These are phyloP conservation scores for Phanerochaete carnosa DNA, from an alignment of 768 basidiomycete species.

Conservation along the genomic window DNA sequence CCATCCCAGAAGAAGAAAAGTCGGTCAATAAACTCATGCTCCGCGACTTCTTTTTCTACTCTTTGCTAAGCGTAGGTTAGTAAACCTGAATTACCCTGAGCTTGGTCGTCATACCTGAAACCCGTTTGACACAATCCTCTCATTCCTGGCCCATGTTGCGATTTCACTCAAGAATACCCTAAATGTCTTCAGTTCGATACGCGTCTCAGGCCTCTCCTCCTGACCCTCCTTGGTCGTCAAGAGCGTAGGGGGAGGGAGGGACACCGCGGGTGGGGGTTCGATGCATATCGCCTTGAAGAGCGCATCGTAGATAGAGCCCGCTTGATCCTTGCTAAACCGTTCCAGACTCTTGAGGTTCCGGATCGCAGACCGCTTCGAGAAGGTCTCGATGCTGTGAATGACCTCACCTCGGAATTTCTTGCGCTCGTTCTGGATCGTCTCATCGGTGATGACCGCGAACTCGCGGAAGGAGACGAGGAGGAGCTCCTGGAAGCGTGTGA, in stretches of 20 bases:
- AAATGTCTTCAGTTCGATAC: conserved; percentile 85
- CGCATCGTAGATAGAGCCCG: conserved; percentile 88
- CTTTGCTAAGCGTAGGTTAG: conserved; percentile 56
- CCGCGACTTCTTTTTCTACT: conserved; percentile 84
- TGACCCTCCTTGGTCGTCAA: conserved; percentile 50
- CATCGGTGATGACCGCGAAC: conserved; percentile 94
- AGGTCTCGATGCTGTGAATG: conserved; percentile 88
- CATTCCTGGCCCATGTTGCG: conserved; percentile 93
- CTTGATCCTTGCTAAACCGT: conserved; percentile 84
- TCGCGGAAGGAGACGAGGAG: conserved; percentile 97
- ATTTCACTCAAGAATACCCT: conserved; percentile 87
- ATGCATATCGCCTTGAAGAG: conserved; percentile 82
- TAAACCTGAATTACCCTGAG: conserved; percentile 1
- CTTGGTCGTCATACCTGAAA: conserved; percentile 57
- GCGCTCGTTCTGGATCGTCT: conserved; percentile 85
- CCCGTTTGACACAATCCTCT: conserved; percentile 88
- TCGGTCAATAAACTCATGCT: conserved; percentile 93
- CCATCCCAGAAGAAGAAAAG: conserved; percentile 96
- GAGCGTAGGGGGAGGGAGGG: conserved; percentile 46
- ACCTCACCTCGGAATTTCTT: conserved; percentile 85
- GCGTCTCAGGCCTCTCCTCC: conserved; percentile 84
- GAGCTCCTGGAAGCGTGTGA: conserved; percentile 96
- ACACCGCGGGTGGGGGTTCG: conserved; percentile 54
- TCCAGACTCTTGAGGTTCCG: conserved; percentile 81
- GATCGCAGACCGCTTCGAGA: conserved; percentile 88